Percentiles rank a stretch among this genome's conserved stretches.
These are phyloP conservation scores for Akebia trifoliata DNA, from an alignment of 164 flowering plant genomes.

Conservation along the genomic window DNA sequence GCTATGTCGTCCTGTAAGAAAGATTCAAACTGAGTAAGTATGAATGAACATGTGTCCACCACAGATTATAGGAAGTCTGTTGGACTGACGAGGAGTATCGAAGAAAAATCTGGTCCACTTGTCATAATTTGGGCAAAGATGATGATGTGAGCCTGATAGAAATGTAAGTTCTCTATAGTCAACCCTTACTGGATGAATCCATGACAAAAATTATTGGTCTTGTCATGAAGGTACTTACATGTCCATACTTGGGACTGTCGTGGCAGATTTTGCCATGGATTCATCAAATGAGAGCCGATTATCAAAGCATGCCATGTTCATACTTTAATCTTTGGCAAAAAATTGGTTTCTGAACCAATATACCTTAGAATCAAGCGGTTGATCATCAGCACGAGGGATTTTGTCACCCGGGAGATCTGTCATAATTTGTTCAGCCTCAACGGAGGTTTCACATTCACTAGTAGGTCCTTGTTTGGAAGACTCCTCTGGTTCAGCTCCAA, in stretches of 20 bases:
- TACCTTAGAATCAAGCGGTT: constrained; percentile 40
- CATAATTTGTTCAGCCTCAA: constrained; percentile 16
- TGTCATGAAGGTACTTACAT: background rate
- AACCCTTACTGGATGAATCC: background rate
- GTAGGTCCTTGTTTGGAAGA: constrained; percentile 9
- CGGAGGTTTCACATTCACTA: constrained; percentile 18
- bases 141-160: background rate
- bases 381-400: constrained; percentile 17
- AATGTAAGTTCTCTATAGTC: background rate
- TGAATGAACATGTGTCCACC: no score
- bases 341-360: constrained; percentile 7
- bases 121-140: no score
- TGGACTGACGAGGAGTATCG: no score
- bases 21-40: constrained; percentile 2
- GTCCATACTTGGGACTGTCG: no score
- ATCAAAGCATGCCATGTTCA: background rate
- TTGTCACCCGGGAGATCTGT: constrained; percentile 18
- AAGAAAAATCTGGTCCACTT: no score
- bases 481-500: constrained; percentile 23
- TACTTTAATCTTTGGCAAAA: background rate
- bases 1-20: constrained; percentile 36
- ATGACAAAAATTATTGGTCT: no score
- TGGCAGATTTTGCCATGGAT: no score
- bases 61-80: no score
- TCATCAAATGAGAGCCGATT: no score